Evolutionary conservation across 768 basidiomycete species (phyloP), one percentile per base, ranked within the genome.

Genomic region (Cystobasidium ongulense): DNA sequence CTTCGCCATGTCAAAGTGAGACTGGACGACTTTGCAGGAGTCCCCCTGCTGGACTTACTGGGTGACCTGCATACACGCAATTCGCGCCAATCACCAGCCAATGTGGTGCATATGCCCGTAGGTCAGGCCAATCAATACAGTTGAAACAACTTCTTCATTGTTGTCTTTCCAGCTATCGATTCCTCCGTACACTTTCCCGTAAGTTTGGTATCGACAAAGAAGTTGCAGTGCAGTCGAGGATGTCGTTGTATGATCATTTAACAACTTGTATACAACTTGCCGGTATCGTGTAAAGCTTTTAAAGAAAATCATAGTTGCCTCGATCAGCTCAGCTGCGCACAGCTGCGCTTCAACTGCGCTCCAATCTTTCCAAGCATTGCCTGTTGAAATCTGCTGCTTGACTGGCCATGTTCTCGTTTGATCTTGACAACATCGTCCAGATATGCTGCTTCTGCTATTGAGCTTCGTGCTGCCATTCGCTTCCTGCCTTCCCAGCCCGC

Each of bases 11-110:
- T 71, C 25, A 54, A 52, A 35, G 53, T 71, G 1, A 4, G 54
- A 18, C 68, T 10, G 38, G 68, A 71, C 53, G 53, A 71, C 35
- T 3, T 59, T 59, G 29, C 54, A 29, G 68, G 68, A 15, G 27
- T 36, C 13, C 68, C 68, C 1, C 38, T 71, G 68, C 17, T 36
- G n/a, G 68, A 57, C 27, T 52, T 71, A 15, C 65, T 67, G 11
- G 31, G 27, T 27, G 27, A 52, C 18, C 50, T 67, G 8, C 25
- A 36, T n/a, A 50, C 57, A 21, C 57, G 13, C 17, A 13, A 13
- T 29, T 59, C 25, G 1, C 25, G 21, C 21, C 21, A 11, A 8
- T 4, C 10, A 7, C 4, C 21, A 21, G 3, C 18, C 15, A n/a
- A 50, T 4, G 46, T n/a, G 21, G 21, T 50, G 4, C 18, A 11